Evolutionary conservation across 768 basidiomycete species (phyloP), one percentile per base, ranked within the genome.

Genomic region (Leccinum subtestaceum): DNA sequence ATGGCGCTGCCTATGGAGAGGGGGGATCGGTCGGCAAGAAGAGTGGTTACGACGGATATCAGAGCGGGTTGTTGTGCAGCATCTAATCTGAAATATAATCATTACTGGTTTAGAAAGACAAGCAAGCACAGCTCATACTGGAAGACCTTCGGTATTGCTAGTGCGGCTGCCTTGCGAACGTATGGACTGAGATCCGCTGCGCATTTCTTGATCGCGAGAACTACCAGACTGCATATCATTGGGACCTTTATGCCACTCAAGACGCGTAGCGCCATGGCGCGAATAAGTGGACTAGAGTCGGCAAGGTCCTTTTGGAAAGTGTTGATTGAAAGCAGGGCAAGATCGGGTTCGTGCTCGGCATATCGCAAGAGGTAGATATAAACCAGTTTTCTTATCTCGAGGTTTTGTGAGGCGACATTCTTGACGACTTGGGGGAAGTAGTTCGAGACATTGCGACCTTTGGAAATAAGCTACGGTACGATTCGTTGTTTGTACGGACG

Each of bases 381-480:
- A 40, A 98, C 94, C 54, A 99, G 86, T 75, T 98, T 98, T 59
- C 96, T 87, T 67, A 96, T 89, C 74, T 97, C 94, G 52, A 98
- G 85, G 69, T 93, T 92, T 56, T 86, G 85, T 2, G 94, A 91
- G 2, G 93, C 93, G 43, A 98, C 96, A 66, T 95, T 95, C 79
- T 95, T 98, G 67, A 98, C 95, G 27, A 99, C 97, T 69, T 91
- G 91, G 5, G 97, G 91, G 68, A 98, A 98, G 81, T 94, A 95
- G 60, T 88, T 84, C 25, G 95, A 89, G 63, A 97, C 92, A 64
- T 93, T 89, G 55, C 92, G 87, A 52, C 88, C 88, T 78, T 96
- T 95, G 40, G 92, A 94, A 56, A 96, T 95, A 73, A 96, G 84
- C 93, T 95, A 69, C 58, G 56, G 43, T 38, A 55, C 54, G 57